Conservation (phyloP, 1,284 basidiomycete species). For the Tetrapyrgos nigripes region DNA sequence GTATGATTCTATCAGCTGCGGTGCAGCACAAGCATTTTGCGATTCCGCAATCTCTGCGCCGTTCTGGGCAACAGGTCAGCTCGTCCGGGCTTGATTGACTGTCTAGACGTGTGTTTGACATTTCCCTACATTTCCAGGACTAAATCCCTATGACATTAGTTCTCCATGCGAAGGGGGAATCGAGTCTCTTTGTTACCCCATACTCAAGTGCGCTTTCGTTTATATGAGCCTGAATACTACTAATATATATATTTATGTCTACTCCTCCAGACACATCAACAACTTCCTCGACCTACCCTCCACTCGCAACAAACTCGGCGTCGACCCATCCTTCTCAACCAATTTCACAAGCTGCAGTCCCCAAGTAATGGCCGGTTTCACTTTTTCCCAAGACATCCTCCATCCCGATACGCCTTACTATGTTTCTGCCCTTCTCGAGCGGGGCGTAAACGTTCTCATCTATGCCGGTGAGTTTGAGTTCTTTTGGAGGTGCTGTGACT, state of each 20-base stretch:
- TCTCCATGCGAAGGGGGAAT: constrained; percentile 56
- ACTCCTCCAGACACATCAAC: constrained; percentile 48
- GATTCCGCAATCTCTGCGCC: constrained; percentile 34
- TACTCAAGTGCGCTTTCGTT: constrained; percentile 44
- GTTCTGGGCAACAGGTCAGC: constrained; percentile 42
- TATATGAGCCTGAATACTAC: too few species aligned
- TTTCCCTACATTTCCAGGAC: constrained; percentile 27
- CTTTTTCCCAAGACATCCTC: constrained; percentile 41
- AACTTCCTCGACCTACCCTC: constrained; percentile 62
- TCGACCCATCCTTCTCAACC: constrained; percentile 45
- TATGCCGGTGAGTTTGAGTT: too few species aligned
- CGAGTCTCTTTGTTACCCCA: constrained; percentile 51
- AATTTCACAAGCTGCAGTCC: constrained; percentile 59
- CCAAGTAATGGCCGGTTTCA: constrained; percentile 50
- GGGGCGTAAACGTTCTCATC: constrained; percentile 74
- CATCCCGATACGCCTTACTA: constrained; percentile 55
- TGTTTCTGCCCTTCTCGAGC: constrained; percentile 75
- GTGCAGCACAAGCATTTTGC: constrained; percentile 59
- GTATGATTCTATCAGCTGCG: constrained; percentile 60
- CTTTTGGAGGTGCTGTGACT: not conserved
- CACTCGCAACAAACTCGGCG: constrained; percentile 63
- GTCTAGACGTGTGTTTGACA: not conserved
- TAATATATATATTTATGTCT: not conserved
- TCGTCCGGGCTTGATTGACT: not conserved
- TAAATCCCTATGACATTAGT: constrained; percentile 70